Evolutionary conservation across 163 green algal species (phyloP).

Genomic region (Chloromonas sp.): DNA sequence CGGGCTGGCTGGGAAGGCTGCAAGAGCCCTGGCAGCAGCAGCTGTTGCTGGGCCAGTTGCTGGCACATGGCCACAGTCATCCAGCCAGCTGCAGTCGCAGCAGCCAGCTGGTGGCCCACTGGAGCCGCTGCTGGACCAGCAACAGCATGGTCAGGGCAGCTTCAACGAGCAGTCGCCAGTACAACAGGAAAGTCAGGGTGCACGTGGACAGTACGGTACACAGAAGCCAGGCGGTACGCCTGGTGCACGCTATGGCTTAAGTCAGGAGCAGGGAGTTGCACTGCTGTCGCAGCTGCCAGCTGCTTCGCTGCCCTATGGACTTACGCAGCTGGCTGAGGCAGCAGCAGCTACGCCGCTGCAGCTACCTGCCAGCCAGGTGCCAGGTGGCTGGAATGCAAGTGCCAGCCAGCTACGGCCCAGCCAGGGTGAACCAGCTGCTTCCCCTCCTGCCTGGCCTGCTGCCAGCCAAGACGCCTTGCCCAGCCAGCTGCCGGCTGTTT

Average conservation of each 20-base stretch:
- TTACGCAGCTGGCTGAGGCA: conserved; percentile 14
- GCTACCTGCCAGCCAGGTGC: not conserved
- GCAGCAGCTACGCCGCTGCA: conserved; percentile 4
- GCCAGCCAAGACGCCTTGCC: not conserved
- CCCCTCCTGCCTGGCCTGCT: too few relatives aligned
- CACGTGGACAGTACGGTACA: too few relatives aligned
- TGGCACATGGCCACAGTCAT: too few relatives aligned
- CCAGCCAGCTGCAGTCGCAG: too few relatives aligned
- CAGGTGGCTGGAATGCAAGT: too few relatives aligned
- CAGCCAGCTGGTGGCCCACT: not conserved
- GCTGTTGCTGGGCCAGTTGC: too few relatives aligned
- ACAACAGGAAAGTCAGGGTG: too few relatives aligned
- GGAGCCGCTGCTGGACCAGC: not conserved
- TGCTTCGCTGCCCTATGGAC: not conserved
- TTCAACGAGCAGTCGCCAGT: too few relatives aligned
- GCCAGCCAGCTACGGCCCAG: too few relatives aligned
- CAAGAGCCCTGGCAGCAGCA: too few relatives aligned
- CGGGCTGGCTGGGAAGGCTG: too few relatives aligned
- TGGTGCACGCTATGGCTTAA: not conserved
- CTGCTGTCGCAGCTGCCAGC: not conserved
- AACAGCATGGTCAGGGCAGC: not conserved
- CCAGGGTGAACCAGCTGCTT: too few relatives aligned
- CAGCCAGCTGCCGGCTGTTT: not conserved
- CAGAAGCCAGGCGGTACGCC: not conserved
- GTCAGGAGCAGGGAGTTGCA: not conserved